phyloP scores from a whole-genome alignment of 2,329 filamentous ascomycete species.

The Apiospora rasikravindrae region DNA sequence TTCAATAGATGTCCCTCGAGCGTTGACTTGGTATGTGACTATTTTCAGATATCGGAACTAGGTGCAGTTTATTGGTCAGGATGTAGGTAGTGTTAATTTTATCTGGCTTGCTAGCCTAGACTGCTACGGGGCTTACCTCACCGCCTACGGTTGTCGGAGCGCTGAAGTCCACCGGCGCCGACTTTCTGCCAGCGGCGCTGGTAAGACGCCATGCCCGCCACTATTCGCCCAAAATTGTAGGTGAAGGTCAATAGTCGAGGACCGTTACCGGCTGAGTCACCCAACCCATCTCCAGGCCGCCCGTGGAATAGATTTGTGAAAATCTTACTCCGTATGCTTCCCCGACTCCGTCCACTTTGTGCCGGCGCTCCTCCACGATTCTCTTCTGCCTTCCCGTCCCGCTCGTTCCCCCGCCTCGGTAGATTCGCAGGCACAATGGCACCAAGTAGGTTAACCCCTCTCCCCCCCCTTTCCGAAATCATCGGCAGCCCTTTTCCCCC shows the following conservation, averaged over 20 bases:
- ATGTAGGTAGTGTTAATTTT: no score
- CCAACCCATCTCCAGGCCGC: neutral
- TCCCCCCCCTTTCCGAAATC: neutral
- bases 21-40: no score
- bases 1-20: no score
- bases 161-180: neutral
- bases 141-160: constrained; percentile 6
- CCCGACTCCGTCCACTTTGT: constrained; percentile 8
- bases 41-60: no score
- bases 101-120: no score
- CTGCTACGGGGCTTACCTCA: neutral
- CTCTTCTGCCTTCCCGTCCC: neutral
- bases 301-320: constrained; percentile 1
- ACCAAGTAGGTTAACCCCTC: constrained; percentile 33
- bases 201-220: neutral
- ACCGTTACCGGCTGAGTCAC: constrained; percentile 15
- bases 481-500: neutral
- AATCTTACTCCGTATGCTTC: constrained; percentile 15
- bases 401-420: constrained; percentile 8
- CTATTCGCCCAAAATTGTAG: neutral
- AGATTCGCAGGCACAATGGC: constrained; percentile 37
- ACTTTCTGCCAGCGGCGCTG: constrained; percentile 4
- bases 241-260: neutral
- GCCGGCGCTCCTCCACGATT: neutral
- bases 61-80: no score